Base-by-base conservation (phyloP, 352 stramenopile genomes). In the Blastocystis sp. region DNA sequence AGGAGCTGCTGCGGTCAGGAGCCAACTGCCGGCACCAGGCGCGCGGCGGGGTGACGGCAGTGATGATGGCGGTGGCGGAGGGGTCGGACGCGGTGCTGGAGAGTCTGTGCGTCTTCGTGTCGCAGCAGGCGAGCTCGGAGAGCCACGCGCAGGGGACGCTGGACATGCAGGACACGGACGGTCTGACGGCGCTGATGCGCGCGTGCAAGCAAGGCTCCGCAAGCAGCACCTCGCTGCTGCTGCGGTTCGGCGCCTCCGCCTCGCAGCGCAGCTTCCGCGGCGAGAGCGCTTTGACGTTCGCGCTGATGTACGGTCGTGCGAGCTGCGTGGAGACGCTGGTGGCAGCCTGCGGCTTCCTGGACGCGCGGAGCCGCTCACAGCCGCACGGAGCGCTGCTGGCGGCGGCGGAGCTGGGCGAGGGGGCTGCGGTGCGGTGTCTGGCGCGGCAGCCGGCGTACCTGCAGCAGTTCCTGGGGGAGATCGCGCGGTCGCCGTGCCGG, bases 121-220 rank as follows among this genome's bases (percentile, higher is more conserved):
- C 32, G 24, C 38, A 14, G 18, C 57, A 67, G 32, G 1, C 57
- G 32, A 44, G 14, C n/a, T 1, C 57, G 32, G 32, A 34, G 32
- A n/a, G n/a, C n/a, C n/a, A n/a, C n/a, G n/a, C n/a, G n/a, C n/a
- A n/a, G n/a, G n/a, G n/a, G n/a, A n/a, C n/a, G n/a, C n/a, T n/a
- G n/a, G 42, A 81, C 53, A 27, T 81, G 21, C 69, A 81, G 69
- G 48, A 81, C 53, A 81, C 44, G 24, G 69, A 81, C 11, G 69
- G 69, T 18, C 18, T 81, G 11, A 81, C 69, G 9, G 69, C 69
- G 7, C 46, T 81, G 6, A 81, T 81, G 69, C 27, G 61, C 4
- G 69, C 69, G 0, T 81, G 69, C 53, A 81, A 81, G 69, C 24
- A 36, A 21, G 42, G 24, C 21, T 61, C 69, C 36, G 32, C 69